These are phyloP conservation scores for Lipomyces yamadae DNA, from an alignment of 805 yeast species.

Conservation along the genomic window DNA sequence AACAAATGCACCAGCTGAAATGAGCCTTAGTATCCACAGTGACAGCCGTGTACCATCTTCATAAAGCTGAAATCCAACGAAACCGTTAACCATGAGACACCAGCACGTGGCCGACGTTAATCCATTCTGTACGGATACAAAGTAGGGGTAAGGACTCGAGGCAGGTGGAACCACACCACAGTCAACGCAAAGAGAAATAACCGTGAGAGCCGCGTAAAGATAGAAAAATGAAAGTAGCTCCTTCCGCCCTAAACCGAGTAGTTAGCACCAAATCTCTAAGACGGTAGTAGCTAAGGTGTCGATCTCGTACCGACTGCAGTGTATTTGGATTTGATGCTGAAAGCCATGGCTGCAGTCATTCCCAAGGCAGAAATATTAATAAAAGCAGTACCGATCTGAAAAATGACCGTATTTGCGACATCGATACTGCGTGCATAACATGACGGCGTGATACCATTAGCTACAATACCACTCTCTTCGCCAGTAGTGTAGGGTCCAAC, in stretches of 20 bases:
- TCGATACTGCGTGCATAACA: conserved; percentile 89
- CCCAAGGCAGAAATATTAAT: conserved; percentile 76
- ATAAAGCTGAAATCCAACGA: conserved; percentile 88
- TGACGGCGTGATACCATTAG: conserved; percentile 68
- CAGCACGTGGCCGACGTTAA: conserved; percentile 72
- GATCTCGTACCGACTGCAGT: conserved; percentile 73
- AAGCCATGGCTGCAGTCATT: conserved; percentile 69
- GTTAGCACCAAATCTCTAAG: neutral
- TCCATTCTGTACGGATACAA: conserved; percentile 82
- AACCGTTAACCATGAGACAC: conserved; percentile 71
- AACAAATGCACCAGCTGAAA: conserved; percentile 63
- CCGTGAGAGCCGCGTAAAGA: conserved; percentile 59
- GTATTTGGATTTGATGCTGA: conserved; percentile 78
- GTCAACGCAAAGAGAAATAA: conserved; percentile 77
- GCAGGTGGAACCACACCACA: conserved; percentile 93
- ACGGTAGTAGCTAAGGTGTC: neutral
- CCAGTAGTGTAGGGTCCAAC: conserved; percentile 56
- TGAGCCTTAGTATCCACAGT: conserved; percentile 58
- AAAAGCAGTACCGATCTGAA: conserved; percentile 86
- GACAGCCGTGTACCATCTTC: conserved; percentile 85
- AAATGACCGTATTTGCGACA: conserved; percentile 87
- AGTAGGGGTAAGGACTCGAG: conserved; percentile 72
- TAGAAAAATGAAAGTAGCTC: conserved; percentile 81
- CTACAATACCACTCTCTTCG: conserved; percentile 36
- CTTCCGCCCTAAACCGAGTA: conserved; percentile 55